Conservation (phyloP, 1,284 basidiomycete genomes). For the Bothia castanella region DNA sequence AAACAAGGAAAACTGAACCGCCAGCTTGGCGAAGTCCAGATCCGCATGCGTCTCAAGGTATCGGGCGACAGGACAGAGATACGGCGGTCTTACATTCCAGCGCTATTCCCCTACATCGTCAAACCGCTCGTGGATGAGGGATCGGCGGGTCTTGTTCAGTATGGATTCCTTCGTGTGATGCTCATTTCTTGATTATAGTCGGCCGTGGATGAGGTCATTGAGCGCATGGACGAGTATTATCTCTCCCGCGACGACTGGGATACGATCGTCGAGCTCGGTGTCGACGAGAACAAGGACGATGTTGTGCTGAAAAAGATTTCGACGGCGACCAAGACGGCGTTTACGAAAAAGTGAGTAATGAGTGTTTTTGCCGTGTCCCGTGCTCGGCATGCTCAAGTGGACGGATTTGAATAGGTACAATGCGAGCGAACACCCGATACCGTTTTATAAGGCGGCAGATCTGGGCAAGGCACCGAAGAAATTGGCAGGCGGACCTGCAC, state of each 20-base stretch:
- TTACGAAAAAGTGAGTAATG: constrained; percentile 72
- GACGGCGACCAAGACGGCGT: constrained; percentile 73
- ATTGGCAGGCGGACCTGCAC: constrained; percentile 65
- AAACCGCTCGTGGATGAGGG: constrained; percentile 74
- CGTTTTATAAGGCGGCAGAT: constrained; percentile 83
- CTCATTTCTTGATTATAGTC: constrained; percentile 44
- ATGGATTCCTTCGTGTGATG: neutral
- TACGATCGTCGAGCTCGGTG: constrained; percentile 87
- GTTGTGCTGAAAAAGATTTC: constrained; percentile 81
- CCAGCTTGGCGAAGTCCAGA: constrained; percentile 87
- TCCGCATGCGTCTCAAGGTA: constrained; percentile 90
- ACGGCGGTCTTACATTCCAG: constrained; percentile 86
- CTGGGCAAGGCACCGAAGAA: constrained; percentile 78
- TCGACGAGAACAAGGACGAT: constrained; percentile 77
- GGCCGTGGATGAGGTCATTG: constrained; percentile 79
- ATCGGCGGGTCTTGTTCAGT: constrained; percentile 43
- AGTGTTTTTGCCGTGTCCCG: too few relatives aligned
- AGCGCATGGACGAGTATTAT: constrained; percentile 92
- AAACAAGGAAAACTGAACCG: constrained; percentile 82
- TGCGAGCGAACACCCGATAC: constrained; percentile 79
- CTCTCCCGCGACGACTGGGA: constrained; percentile 96
- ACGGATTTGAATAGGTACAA: constrained; percentile 66
- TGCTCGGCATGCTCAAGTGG: neutral
- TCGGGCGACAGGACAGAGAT: constrained; percentile 89
- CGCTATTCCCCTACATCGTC: constrained; percentile 77